Conservation (phyloP, 176 grass and related monocot species). For the Aegilops speltoides region DNA sequence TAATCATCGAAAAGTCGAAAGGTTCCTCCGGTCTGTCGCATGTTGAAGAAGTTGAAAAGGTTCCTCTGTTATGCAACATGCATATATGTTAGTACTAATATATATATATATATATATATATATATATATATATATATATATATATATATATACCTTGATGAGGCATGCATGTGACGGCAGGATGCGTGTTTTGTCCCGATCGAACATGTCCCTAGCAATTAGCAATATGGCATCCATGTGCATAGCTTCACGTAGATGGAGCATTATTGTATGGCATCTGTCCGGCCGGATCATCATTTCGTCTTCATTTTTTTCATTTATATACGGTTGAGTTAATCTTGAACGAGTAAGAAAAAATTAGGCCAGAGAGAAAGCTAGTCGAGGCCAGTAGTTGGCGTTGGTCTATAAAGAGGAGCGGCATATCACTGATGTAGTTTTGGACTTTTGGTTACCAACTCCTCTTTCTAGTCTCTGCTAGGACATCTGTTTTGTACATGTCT, state of each 20-base stretch:
- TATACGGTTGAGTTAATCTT: background rate
- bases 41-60: background rate
- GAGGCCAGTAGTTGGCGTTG: background rate
- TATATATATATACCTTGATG: constrained; percentile 10
- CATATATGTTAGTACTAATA: background rate
- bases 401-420: background rate
- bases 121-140: background rate
- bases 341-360: background rate
- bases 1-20: background rate
- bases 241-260: too few relatives aligned
- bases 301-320: background rate
- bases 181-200: background rate
- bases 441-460: background rate
- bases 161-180: background rate
- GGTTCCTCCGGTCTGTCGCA: background rate
- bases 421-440: background rate
- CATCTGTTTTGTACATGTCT: background rate
- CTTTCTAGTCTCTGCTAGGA: background rate
- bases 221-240: background rate
- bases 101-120: background rate
- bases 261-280: too few relatives aligned
- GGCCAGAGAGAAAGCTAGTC: background rate
- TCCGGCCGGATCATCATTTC: background rate
- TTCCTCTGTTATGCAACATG: background rate
- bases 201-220: background rate